Evolutionary conservation across 169 alveolate species (phyloP).

Genomic region (Blepharisma undulans): DNA sequence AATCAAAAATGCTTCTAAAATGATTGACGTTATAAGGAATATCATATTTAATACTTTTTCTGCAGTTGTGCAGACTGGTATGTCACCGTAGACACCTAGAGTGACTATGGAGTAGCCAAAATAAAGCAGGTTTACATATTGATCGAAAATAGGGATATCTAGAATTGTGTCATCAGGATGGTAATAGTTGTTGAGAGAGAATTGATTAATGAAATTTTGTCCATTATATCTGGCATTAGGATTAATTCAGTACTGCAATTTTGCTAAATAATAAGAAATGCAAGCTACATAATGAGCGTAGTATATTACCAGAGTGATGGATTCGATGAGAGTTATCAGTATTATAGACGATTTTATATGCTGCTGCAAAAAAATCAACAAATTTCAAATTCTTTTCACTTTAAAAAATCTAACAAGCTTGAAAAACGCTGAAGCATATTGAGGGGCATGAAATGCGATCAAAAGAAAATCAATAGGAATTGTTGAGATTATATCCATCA

Average conservation of each 20-base stretch:
- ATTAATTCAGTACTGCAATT: conserved; percentile 32
- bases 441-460: not conserved
- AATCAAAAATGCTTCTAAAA: conserved; percentile 53
- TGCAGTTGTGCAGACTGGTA: conserved; percentile 45
- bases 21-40: conserved; percentile 44
- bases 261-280: conserved; percentile 41
- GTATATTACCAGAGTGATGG: conserved; percentile 5
- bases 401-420: conserved; percentile 52
- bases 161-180: not conserved
- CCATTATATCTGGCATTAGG: conserved; percentile 43
- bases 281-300: conserved; percentile 48
- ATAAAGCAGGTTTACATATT: conserved; percentile 45
- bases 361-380: conserved; percentile 30
- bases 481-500: conserved; percentile 45
- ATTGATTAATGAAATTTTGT: not conserved
- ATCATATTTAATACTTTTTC: conserved; percentile 48
- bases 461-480: conserved; percentile 59
- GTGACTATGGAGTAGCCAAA: conserved; percentile 47
- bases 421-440: not conserved
- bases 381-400: conserved; percentile 30
- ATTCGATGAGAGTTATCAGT: conserved; percentile 16
- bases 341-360: conserved; percentile 30
- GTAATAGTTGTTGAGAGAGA: not conserved
- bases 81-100: conserved; percentile 59
- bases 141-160: conserved; percentile 43